phyloP scores from a whole-genome alignment of 139 green algal species.

The Raphidocelis subcapitata region DNA sequence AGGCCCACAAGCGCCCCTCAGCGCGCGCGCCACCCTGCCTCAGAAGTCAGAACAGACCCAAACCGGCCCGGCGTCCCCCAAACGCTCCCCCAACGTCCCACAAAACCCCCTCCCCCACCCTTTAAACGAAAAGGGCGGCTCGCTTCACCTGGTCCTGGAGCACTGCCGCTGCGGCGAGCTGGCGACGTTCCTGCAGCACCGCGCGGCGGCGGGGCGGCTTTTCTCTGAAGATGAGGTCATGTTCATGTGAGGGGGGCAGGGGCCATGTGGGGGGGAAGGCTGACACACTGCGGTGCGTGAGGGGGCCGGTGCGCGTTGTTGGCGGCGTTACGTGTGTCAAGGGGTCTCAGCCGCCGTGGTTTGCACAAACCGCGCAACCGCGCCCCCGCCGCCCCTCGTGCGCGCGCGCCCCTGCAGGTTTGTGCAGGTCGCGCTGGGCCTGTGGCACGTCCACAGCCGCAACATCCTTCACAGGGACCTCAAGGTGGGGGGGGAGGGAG shows the following conservation, averaged over 20 bases:
- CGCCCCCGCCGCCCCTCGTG: neutral
- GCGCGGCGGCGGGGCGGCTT: slow-evolving; percentile 40
- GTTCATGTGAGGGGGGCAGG: slow-evolving; percentile 40
- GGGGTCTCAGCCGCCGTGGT: neutral
- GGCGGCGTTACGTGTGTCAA: neutral
- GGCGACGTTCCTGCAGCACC: slow-evolving; percentile 36
- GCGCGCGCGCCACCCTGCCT: too few relatives aligned
- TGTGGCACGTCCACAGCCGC: slow-evolving; percentile 57
- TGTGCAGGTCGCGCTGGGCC: slow-evolving; percentile 45
- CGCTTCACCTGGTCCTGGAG: slow-evolving; percentile 74
- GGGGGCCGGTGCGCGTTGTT: neutral
- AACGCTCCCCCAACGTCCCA: neutral
- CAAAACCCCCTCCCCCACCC: slow-evolving; percentile 7
- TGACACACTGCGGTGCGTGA: neutral
- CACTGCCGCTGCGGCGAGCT: slow-evolving; percentile 54
- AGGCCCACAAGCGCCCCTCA: too few relatives aligned
- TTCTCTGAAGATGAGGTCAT: slow-evolving; percentile 76
- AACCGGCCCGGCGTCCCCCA: neutral
- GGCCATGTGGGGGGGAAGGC: slow-evolving; percentile 6
- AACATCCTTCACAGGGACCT: slow-evolving; percentile 70
- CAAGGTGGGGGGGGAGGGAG: too few relatives aligned
- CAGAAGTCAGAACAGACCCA: too few relatives aligned
- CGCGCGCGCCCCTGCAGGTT: slow-evolving; percentile 40
- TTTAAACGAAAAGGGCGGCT: slow-evolving; percentile 26
- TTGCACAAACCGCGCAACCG: neutral